Evolutionary conservation across 148 eudicot genomes (phyloP).

Genomic region (Camellia lanceoleosa): DNA sequence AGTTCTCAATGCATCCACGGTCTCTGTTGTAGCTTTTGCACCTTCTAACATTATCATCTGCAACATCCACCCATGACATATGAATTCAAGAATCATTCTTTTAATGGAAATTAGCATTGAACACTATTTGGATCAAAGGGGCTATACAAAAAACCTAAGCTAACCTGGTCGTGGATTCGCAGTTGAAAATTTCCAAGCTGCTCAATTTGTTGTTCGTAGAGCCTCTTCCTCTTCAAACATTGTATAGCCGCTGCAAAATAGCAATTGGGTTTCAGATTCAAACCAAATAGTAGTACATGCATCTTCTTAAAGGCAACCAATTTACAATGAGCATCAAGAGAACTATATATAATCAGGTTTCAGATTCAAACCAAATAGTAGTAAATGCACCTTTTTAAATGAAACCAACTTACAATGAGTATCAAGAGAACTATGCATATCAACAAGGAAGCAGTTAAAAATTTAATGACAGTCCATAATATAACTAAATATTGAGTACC

Average conservation of each 20-base stretch:
- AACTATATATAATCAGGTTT: neutral
- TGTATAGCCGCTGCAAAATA: constrained; percentile 41
- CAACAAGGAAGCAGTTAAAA: neutral
- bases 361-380: neutral
- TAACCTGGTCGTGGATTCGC: constrained; percentile 56
- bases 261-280: constrained; percentile 9
- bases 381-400: neutral
- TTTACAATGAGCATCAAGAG: neutral
- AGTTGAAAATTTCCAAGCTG: constrained; percentile 53
- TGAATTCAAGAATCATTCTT: neutral
- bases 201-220: constrained; percentile 47
- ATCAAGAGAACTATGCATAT: neutral
- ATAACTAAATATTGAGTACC: neutral
- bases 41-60: constrained; percentile 65
- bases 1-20: constrained; percentile 58
- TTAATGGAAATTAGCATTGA: neutral
- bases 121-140: neutral
- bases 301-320: neutral
- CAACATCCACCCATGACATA: neutral
- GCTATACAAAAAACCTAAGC: constrained; percentile 3
- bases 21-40: constrained; percentile 61
- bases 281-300: neutral
- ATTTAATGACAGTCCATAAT: neutral
- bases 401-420: neutral
- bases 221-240: constrained; percentile 50